Conservation (phyloP, 495 filamentous ascomycete species). For the Penicillium parvum region DNA sequence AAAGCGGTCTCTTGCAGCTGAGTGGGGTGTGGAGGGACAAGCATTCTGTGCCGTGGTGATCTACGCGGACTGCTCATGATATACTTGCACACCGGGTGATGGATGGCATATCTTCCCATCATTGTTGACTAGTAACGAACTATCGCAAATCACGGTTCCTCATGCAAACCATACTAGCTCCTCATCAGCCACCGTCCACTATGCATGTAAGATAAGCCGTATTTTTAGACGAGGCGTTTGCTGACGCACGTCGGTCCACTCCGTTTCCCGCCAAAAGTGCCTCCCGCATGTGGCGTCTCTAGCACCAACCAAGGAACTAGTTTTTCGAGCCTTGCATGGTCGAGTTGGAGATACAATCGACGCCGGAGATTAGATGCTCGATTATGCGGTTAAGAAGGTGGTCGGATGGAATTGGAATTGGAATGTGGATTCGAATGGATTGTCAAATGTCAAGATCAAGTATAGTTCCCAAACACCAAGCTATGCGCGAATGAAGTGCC, state of each 20-base stretch:
- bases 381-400: neutral
- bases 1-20: too few relatives aligned
- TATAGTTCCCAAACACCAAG: slow-evolving; percentile 21
- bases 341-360: too few relatives aligned
- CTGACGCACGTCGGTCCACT: slow-evolving; percentile 22
- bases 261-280: neutral
- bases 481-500: slow-evolving; percentile 20
- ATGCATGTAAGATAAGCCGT: slow-evolving; percentile 1
- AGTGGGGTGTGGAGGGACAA: too few relatives aligned
- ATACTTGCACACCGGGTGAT: too few relatives aligned
- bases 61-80: too few relatives aligned
- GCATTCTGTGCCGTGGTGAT: too few relatives aligned
- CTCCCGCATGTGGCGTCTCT: slow-evolving; percentile 3
- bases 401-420: neutral
- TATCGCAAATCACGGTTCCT: too few relatives aligned
- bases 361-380: too few relatives aligned
- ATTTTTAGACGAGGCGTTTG: slow-evolving; percentile 19
- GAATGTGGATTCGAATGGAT: too few relatives aligned
- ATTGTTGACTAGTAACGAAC: too few relatives aligned
- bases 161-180: too few relatives aligned
- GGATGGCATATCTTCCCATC: too few relatives aligned
- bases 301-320: neutral
- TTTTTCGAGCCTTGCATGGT: neutral
- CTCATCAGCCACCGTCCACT: neutral
- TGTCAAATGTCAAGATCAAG: neutral